Percentiles rank a stretch among this genome's conserved stretches.
Conservation (phyloP, 495 filamentous ascomycete genomes). For the Cladorrhinum samala region DNA sequence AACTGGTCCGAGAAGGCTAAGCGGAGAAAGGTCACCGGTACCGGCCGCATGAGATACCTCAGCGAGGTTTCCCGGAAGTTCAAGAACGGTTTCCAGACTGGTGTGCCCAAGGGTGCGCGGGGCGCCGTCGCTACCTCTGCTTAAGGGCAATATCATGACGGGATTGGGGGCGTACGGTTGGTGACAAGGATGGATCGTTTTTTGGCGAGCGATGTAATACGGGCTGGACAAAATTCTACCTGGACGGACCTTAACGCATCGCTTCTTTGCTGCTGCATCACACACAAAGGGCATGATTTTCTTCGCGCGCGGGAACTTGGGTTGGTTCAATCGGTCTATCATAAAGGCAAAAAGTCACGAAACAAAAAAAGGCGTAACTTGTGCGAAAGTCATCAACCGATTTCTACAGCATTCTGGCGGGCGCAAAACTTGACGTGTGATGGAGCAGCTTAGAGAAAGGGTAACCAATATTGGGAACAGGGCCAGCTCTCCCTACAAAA, state of each 20-base stretch:
- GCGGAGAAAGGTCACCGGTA: conserved; percentile 97
- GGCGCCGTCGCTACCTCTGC: conserved; percentile 42
- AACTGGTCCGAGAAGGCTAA: conserved; percentile 99
- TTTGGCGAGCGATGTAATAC: conserved; percentile 30
- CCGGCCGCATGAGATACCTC: conserved; percentile 87
- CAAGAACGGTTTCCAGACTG: conserved; percentile 93
- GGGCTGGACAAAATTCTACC: conserved; percentile 20
- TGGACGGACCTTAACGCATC: conserved; percentile 20
- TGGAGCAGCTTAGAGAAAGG: neutral
- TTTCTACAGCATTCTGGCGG: conserved; percentile 5
- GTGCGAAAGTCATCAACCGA: conserved; percentile 15
- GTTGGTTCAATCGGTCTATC: conserved; percentile 24
- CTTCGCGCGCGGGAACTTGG: conserved; percentile 15
- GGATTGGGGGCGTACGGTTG: conserved; percentile 19
- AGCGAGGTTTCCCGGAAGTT: conserved; percentile 83
- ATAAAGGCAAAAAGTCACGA: conserved; percentile 28
- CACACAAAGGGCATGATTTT: conserved; percentile 27
- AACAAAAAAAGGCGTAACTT: conserved; percentile 31
- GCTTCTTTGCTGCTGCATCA: conserved; percentile 24
- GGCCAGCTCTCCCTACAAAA: neutral
- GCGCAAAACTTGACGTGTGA: conserved; percentile 2
- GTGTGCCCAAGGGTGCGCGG: conserved; percentile 76
- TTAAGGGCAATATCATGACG: conserved; percentile 17
- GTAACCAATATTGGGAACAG: neutral
- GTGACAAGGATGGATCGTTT: conserved; percentile 19